Conservation (phyloP, 2,329 filamentous ascomycete genomes). For the Fonsecaea pedrosoi region DNA sequence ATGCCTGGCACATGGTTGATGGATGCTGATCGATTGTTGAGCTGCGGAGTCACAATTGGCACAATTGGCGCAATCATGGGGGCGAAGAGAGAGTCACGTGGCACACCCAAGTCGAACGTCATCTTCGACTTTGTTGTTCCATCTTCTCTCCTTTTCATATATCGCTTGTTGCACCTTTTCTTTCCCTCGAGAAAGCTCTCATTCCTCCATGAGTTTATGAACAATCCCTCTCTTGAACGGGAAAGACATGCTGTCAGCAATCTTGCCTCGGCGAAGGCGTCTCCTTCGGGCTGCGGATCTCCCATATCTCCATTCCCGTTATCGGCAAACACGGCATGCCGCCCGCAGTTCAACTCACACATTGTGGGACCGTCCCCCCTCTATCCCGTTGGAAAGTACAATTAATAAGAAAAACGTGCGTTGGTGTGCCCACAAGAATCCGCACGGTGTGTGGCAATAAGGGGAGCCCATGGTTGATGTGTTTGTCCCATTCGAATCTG, state of each 20-base stretch:
- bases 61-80: neutral
- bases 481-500: neutral
- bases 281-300: neutral
- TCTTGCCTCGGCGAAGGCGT: neutral
- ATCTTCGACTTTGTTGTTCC: neutral
- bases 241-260: conserved; percentile 9
- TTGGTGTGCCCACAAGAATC: neutral
- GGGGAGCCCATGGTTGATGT: neutral
- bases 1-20: neutral
- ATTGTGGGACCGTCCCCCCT: conserved; percentile 19
- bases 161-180: neutral
- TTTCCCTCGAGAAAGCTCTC: neutral
- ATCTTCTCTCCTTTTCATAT: neutral
- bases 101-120: neutral
- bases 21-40: neutral
- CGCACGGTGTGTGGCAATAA: neutral
- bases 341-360: conserved; percentile 6
- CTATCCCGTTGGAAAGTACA: neutral
- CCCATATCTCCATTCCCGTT: conserved; percentile 13
- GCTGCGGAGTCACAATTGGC: neutral
- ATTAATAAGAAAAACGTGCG: neutral
- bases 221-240: neutral
- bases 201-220: neutral
- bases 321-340: conserved; percentile 22
- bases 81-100: neutral